A percentile compares a stretch with the other conserved stretches of the same genome.
Evolutionary conservation across 768 basidiomycete genomes (phyloP).

Genomic region (Trametes villosa): DNA sequence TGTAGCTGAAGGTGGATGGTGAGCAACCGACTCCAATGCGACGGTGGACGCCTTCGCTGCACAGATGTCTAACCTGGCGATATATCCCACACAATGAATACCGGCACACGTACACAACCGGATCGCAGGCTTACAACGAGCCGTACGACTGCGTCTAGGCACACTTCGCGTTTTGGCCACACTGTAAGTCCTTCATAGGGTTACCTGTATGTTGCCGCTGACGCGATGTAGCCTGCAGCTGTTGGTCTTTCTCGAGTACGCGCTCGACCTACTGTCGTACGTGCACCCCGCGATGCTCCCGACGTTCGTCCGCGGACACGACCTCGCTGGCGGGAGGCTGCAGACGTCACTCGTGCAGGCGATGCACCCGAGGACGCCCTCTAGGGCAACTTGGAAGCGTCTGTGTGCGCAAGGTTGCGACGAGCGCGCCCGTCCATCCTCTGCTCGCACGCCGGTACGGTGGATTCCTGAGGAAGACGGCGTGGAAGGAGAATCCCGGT

Average conservation of each 20-base stretch:
- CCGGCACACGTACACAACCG: no score
- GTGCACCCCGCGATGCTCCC: slow-evolving; percentile 88
- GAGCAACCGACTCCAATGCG: no score
- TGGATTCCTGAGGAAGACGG: slow-evolving; percentile 69
- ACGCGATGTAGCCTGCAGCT: no score
- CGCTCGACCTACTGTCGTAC: slow-evolving; percentile 86
- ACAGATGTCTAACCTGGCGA: no score
- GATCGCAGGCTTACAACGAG: no score
- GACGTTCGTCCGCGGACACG: slow-evolving; percentile 76
- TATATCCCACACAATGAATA: no score
- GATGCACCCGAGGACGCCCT: slow-evolving; percentile 73
- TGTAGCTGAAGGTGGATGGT: no score
- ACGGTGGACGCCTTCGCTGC: no score
- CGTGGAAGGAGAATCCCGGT: slow-evolving; percentile 77
- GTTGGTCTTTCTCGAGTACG: slow-evolving; percentile 89
- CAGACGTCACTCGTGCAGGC: slow-evolving; percentile 82
- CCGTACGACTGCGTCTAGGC: no score
- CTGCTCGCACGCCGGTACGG: slow-evolving; percentile 91
- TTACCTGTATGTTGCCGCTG: no score
- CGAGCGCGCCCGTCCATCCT: slow-evolving; percentile 73
- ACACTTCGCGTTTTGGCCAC: no score
- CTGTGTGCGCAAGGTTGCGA: slow-evolving; percentile 89
- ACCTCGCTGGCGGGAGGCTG: slow-evolving; percentile 76
- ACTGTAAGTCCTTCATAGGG: no score
- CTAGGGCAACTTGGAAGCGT: slow-evolving; percentile 90